These are phyloP conservation scores for Cydonia oblonga DNA, from an alignment of 331 rosid genomes.

Conservation along the genomic window DNA sequence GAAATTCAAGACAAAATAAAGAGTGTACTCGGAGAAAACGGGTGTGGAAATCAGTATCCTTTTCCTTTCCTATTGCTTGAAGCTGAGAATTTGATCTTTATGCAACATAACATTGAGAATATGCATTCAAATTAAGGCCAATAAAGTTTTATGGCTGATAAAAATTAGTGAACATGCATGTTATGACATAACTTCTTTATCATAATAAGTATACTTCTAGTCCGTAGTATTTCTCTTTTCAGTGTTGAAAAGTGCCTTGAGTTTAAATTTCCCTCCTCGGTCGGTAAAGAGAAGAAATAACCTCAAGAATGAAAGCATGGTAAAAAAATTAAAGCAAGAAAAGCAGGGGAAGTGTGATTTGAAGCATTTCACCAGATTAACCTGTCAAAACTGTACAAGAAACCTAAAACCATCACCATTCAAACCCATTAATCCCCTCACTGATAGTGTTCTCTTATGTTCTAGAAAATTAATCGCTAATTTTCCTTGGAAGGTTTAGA, in stretches of 20 bases:
- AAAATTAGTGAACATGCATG: not conserved
- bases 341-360: not conserved
- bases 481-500: slow-evolving; percentile 16
- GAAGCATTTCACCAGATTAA: slow-evolving; percentile 18
- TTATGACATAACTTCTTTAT: not conserved
- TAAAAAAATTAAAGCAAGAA: not conserved
- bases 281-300: not conserved
- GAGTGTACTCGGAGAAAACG: not conserved
- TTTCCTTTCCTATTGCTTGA: not conserved
- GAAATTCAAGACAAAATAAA: not conserved
- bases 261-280: too few species aligned
- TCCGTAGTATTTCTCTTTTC: too few species aligned
- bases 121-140: not conserved
- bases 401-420: slow-evolving; percentile 11
- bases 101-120: not conserved
- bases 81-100: not conserved
- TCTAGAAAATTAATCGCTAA: slow-evolving; percentile 26
- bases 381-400: slow-evolving; percentile 56
- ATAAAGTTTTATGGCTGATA: not conserved
- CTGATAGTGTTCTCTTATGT: slow-evolving; percentile 14
- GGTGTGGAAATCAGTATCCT: not conserved
- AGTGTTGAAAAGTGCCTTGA: not conserved
- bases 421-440: slow-evolving; percentile 16
- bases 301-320: not conserved
- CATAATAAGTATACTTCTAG: not conserved